Base-by-base conservation (phyloP, 2,329 filamentous ascomycete species). In the Fusarium compactum region DNA sequence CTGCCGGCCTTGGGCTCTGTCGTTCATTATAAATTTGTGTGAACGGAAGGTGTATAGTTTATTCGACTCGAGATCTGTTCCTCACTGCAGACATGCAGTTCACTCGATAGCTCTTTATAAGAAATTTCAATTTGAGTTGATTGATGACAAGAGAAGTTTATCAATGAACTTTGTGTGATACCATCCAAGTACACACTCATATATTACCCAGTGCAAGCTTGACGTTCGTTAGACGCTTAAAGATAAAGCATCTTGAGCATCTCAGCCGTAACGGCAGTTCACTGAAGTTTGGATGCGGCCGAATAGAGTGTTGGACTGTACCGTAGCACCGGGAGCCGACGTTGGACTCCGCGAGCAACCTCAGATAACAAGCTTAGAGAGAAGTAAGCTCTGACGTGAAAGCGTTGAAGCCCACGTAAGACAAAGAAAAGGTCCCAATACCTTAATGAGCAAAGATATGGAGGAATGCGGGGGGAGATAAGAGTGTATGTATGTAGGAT, bases 311-410 rank as follows among this genome's bases (percentile, higher is more conserved):
- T 38, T 50, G 50, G 41, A 54, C 62, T 67, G 67, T 51, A 50
- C 43, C 41, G 67, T 69, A 34, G 34, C 46, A 69, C 67, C 50
- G 60, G 60, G 40, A 44, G 56, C 46, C 58, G 67, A 54, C 41
- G 32, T 47, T 54, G 41, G 29, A 55, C 44, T 51, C 56, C 47
- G 54, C 41, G 44, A 51, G 38, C 48, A 63, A 70, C 53, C 25
- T 29, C 47, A 24, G 27, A 58, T 20, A 53, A 45, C 56, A 68
- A 57, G 22, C 20, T 22, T 56, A 24, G 24, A 38, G 34, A 18
- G 20, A 14, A 56, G 47, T 41, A 22, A 66, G 50, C 61, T 50
- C 44, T 57, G 63, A 44, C 38, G 43, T 47, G 38, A 40, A 27
- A 51, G 41, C 25, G 16, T 48, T 43, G 58, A 67, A 40, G 43